These are phyloP conservation scores for Neoboletus subvelutipes DNA, from an alignment of 768 basidiomycete species.

Conservation along the genomic window DNA sequence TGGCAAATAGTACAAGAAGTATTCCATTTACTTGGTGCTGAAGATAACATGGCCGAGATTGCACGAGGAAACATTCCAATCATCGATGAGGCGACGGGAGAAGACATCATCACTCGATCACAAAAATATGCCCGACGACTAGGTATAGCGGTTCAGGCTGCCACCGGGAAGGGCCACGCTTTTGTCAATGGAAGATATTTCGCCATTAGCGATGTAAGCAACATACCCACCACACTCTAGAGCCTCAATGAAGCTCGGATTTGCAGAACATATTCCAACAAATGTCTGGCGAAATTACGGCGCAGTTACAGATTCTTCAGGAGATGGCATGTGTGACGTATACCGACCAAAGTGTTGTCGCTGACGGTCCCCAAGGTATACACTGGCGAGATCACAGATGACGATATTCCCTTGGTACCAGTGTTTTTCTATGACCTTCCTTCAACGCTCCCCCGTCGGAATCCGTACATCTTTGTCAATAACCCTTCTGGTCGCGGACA, in stretches of 20 bases:
- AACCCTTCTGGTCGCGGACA: slow-evolving; percentile 33
- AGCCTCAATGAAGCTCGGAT: not conserved
- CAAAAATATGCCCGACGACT: slow-evolving; percentile 59
- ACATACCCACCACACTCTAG: no score
- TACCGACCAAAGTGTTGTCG: not conserved
- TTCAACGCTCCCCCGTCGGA: slow-evolving; percentile 66
- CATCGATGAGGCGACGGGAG: slow-evolving; percentile 28
- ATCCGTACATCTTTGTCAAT: slow-evolving; percentile 66
- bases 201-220: slow-evolving; percentile 62
- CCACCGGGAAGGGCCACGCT: slow-evolving; percentile 55
- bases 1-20: slow-evolving; percentile 43
- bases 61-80: slow-evolving; percentile 27
- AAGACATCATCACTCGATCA: slow-evolving; percentile 43
- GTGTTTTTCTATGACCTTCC: slow-evolving; percentile 93
- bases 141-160: slow-evolving; percentile 40
- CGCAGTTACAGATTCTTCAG: slow-evolving; percentile 68
- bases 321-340: slow-evolving; percentile 52
- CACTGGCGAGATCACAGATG: slow-evolving; percentile 53
- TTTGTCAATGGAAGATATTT: slow-evolving; percentile 91
- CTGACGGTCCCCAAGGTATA: slow-evolving; percentile 48
- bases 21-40: slow-evolving; percentile 39
- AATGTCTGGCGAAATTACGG: slow-evolving; percentile 43
- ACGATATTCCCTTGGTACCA: slow-evolving; percentile 47
- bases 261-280: slow-evolving; percentile 28
- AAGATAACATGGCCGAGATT: slow-evolving; percentile 42